Conservation (phyloP, 164 flowering plant species). For the Vitis labrusca region DNA sequence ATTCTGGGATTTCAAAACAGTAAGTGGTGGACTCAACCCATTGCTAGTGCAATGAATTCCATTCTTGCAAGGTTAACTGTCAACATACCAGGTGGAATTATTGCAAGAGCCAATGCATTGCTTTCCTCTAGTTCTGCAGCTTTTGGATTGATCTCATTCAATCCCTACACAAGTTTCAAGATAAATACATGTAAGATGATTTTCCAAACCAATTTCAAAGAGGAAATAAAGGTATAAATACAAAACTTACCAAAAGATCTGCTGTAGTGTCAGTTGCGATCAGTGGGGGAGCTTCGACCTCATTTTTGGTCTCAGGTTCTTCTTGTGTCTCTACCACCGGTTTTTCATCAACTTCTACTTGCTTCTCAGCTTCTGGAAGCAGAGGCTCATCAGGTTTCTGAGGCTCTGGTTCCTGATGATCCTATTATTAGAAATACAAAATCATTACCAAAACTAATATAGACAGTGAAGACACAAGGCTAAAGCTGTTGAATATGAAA, state of each 20-base stretch:
- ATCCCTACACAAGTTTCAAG: conserved; percentile 49
- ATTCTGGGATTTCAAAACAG: too few species aligned
- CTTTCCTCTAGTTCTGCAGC: conserved; percentile 75
- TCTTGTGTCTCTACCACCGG: conserved; percentile 36
- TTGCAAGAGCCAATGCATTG: conserved; percentile 95
- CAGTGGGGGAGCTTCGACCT: conserved; percentile 43
- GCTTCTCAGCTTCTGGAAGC: conserved; percentile 32
- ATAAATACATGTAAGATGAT: neutral
- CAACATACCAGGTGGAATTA: conserved; percentile 64
- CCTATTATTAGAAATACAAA: conserved; percentile 32
- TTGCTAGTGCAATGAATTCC: too few species aligned
- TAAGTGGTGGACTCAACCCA: too few species aligned
- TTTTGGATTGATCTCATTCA: conserved; percentile 68
- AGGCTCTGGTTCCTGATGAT: conserved; percentile 46
- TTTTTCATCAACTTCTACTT: conserved; percentile 39
- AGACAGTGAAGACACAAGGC: neutral
- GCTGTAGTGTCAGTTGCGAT: conserved; percentile 40
- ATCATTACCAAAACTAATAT: neutral
- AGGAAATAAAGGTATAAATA: neutral
- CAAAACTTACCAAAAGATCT: conserved; percentile 64
- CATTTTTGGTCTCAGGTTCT: conserved; percentile 42
- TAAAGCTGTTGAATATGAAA: too few species aligned
- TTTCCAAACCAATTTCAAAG: neutral
- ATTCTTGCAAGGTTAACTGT: neutral
- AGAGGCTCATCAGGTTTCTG: conserved; percentile 44